Base-by-base conservation (phyloP, 768 basidiomycete species). In the Boletus speciosus region DNA sequence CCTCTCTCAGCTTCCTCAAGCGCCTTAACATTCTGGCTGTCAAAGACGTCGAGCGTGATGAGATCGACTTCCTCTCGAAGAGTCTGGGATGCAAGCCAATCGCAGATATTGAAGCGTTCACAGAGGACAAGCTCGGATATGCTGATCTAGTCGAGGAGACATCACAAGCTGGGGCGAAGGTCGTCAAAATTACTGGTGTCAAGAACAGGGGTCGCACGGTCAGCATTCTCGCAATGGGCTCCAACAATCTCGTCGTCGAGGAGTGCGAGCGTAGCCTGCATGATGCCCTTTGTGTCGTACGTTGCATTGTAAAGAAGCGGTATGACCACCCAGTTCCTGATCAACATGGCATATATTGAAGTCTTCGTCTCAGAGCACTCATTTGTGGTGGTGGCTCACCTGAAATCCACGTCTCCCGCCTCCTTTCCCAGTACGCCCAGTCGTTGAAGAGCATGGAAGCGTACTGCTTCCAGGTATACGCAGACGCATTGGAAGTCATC, bases 261-360 rank as follows among this genome's bases (percentile, higher is more conserved):
- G 97, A 99, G 73, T 91, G 88, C 63, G 97, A 98, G 76, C 86
- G 97, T 52, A 94, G 92, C 81, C 75, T 99, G 62, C 97, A 99
- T 73, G 97, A 99, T 69, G 96, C 97, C 0, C 82, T 98, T n/a
- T 98, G 97, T 68, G 97, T 99, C 31, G 94, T 99, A 5, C 83
- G 97, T 47, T 99, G 97, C 76, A 80, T 99, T 49, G 95, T 99
- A 44, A 98, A 99, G 77, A 98, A 98, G 76, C 80, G 95, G 96
- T 96, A 65, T 49, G 83, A 67, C 1, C 39, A 41, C 32, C 4
- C 29, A 21, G 40, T 23, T 23, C 2, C 25, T 55, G 4, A 34
- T 45, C 32, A 34, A 7, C 29, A 6, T 42, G 4, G 7, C 32
- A 31, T n/a, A 19, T 21, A 37, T 35, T 60, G 2, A 64, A 25